Conservation (phyloP, 768 basidiomycete genomes). For the Boletus rubroflammeus region DNA sequence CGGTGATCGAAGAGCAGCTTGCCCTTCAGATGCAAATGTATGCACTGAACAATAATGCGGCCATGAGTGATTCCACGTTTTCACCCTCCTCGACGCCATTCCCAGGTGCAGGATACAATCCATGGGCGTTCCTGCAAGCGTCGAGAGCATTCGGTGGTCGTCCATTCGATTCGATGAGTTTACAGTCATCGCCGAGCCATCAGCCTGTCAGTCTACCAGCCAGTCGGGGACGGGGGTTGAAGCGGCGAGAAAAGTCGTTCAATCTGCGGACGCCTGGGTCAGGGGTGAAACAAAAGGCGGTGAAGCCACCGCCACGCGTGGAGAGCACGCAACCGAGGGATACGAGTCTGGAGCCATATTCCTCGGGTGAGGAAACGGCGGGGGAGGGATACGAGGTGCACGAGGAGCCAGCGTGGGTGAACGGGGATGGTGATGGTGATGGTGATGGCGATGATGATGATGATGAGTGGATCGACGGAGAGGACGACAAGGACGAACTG, state of each 20-base stretch:
- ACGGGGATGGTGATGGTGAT: conserved; percentile 22
- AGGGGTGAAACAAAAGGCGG: conserved; percentile 25
- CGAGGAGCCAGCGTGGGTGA: conserved; percentile 39
- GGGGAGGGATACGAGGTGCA: conserved; percentile 52
- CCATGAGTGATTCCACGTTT: conserved; percentile 68
- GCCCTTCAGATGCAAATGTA: conserved; percentile 76
- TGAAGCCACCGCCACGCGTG: conserved; percentile 72
- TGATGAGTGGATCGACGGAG: conserved; percentile 72
- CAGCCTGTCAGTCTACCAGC: conserved; percentile 42
- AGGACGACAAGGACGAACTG: conserved; percentile 66
- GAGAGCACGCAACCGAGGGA: conserved; percentile 82
- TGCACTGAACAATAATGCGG: conserved; percentile 63
- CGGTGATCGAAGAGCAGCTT: conserved; percentile 63
- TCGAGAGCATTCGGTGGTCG: conserved; percentile 44
- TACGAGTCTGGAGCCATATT: conserved; percentile 73
- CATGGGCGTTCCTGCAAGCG: conserved; percentile 69
- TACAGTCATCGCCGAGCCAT: conserved; percentile 42
- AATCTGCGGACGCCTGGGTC: conserved; percentile 31
- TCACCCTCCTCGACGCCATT: conserved; percentile 76
- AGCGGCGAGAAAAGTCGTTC: conserved; percentile 40
- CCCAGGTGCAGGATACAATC: conserved; percentile 59
- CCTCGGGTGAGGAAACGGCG: conserved; percentile 76
- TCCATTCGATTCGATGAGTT: conserved; percentile 51
- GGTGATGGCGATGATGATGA: conserved; percentile 33
- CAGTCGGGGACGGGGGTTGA: conserved; percentile 42